Percentiles rank a stretch among this genome's conserved stretches.
phyloP scores from a whole-genome alignment of 2,329 filamentous ascomycete genomes.

The Coniella lustricola region DNA sequence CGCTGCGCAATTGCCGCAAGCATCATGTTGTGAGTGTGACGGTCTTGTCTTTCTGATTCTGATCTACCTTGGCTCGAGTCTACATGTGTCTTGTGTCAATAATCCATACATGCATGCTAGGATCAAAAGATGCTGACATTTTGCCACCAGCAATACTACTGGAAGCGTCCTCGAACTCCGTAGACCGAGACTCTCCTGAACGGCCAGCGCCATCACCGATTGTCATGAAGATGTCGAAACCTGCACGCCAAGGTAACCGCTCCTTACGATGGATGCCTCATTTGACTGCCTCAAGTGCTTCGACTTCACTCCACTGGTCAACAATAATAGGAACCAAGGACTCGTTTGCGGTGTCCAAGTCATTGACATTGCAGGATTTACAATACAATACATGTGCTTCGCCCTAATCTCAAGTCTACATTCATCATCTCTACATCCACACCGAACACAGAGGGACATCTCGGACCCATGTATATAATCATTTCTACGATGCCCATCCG shows the following conservation, averaged over 20 bases:
- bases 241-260: background rate
- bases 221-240: background rate
- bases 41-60: no score
- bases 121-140: conserved; percentile 6
- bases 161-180: conserved; percentile 57
- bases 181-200: conserved; percentile 21
- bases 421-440: no score
- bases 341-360: no score
- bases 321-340: no score
- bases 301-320: no score
- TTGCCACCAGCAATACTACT: conserved; percentile 57
- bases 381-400: no score
- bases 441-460: background rate
- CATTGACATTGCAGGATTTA: no score
- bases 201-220: conserved; percentile 14
- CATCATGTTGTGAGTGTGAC: conserved; percentile 93
- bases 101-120: no score
- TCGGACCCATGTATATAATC: conserved; percentile 4
- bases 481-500: background rate
- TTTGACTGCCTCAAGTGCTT: no score
- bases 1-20: conserved; percentile 82
- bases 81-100: background rate
- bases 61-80: background rate
- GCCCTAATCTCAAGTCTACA: no score
- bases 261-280: no score